A percentile compares a stretch with the other conserved stretches of the same genome.
These are phyloP conservation scores for Cytauxzoon felis DNA, from an alignment of 169 alveolate species.

Conservation along the genomic window DNA sequence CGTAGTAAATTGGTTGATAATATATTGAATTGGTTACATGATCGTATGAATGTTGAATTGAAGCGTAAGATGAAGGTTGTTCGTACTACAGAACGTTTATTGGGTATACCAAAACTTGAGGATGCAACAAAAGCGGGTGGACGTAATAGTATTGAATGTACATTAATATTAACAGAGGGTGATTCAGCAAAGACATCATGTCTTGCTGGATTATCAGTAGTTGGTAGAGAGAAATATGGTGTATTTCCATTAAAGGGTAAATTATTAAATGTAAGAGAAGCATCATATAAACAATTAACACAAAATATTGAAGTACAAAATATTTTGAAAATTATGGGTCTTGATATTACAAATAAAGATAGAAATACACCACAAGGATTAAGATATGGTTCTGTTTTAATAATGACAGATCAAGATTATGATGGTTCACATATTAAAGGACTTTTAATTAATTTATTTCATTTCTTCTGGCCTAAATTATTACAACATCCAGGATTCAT, in stretches of 20 bases:
- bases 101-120: constrained; percentile 93
- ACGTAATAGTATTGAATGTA: constrained; percentile 89
- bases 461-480: constrained; percentile 98
- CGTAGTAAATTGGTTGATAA: constrained; percentile 86
- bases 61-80: constrained; percentile 81
- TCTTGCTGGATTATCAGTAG: constrained; percentile 97
- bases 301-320: constrained; percentile 96
- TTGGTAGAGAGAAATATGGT: constrained; percentile 98
- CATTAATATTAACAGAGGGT: constrained; percentile 99
- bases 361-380: constrained; percentile 85
- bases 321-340: constrained; percentile 93
- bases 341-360: constrained; percentile 82
- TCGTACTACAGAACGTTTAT: constrained; percentile 68
- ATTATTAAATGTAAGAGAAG: constrained; percentile 98
- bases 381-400: constrained; percentile 97
- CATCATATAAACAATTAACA: constrained; percentile 88
- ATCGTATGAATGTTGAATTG: constrained; percentile 90
- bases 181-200: constrained; percentile 99
- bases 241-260: constrained; percentile 99
- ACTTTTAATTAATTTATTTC: constrained; percentile 95
- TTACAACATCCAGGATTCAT: constrained; percentile 92
- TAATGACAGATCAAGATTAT: constrained; percentile 99
- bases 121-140: constrained; percentile 99
- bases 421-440: constrained; percentile 99
- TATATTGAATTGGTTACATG: constrained; percentile 89